Percentiles rank a stretch among this genome's conserved stretches.
These are phyloP conservation scores for Polyporus tsugae DNA, from an alignment of 1,284 basidiomycete genomes.

Conservation along the genomic window DNA sequence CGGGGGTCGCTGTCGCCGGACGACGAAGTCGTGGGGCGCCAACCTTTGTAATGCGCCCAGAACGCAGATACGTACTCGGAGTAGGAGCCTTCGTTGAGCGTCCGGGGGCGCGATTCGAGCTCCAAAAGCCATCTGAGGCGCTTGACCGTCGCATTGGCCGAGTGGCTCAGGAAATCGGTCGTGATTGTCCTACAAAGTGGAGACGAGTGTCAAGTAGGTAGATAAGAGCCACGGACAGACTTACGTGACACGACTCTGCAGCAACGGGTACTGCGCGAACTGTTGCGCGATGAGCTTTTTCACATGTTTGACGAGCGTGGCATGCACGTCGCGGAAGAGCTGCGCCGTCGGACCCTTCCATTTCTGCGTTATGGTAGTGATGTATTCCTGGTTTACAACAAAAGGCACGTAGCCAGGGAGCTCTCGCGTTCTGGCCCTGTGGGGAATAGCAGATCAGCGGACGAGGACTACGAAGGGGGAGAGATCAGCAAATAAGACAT, in stretches of 20 bases:
- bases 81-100: conserved; percentile 45
- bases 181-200: conserved; percentile 50
- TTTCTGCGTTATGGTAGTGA: conserved; percentile 51
- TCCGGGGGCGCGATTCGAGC: conserved; percentile 44
- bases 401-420: conserved; percentile 73
- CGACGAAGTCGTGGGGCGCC: conserved; percentile 18
- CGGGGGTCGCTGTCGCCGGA: conserved; percentile 17
- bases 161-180: conserved; percentile 54
- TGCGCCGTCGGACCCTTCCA: conserved; percentile 59
- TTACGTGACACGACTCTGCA: conserved; percentile 63
- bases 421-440: conserved; percentile 71
- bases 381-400: conserved; percentile 60
- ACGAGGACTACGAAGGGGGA: background rate
- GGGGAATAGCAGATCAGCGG: background rate
- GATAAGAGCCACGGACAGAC: conserved; percentile 26
- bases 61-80: conserved; percentile 41
- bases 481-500: background rate
- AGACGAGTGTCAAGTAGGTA: background rate
- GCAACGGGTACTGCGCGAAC: conserved; percentile 60
- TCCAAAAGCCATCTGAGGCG: conserved; percentile 47
- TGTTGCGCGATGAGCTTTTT: conserved; percentile 51
- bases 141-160: conserved; percentile 49
- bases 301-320: conserved; percentile 50
- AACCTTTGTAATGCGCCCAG: conserved; percentile 39
- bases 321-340: conserved; percentile 57